These are phyloP conservation scores for Ormosia semicastrata DNA, from an alignment of 306 rosid species.

Conservation along the genomic window DNA sequence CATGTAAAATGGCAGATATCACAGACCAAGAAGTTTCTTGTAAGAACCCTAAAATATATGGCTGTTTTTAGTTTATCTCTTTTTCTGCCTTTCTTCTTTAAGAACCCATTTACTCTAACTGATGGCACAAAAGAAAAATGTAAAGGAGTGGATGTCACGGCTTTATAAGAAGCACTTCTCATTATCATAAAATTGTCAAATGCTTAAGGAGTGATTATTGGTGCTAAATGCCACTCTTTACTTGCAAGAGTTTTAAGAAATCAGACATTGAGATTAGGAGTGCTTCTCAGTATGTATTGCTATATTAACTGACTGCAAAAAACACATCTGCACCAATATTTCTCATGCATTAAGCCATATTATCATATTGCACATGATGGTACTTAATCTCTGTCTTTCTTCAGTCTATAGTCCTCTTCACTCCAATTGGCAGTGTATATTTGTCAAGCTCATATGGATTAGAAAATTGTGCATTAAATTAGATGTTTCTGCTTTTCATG, in stretches of 20 bases:
- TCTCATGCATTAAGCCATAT: neutral
- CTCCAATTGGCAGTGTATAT: neutral
- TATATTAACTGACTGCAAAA: neutral
- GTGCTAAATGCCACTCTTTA: neutral
- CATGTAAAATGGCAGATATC: slow-evolving; percentile 97
- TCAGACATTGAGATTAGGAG: neutral
- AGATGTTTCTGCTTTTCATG: slow-evolving; percentile 13
- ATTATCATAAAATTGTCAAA: neutral
- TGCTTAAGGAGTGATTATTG: neutral
- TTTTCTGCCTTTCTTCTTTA: slow-evolving; percentile 7
- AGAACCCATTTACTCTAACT: neutral
- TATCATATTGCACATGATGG: neutral
- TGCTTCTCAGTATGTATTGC: neutral
- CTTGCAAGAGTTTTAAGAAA: neutral
- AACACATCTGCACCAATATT: neutral
- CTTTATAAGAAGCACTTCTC: neutral
- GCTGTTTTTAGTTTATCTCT: neutral
- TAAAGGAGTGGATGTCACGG: neutral
- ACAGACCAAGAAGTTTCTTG: slow-evolving; percentile 97
- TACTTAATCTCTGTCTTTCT: neutral
- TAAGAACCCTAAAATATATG: slow-evolving; percentile 38
- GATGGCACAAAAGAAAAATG: neutral
- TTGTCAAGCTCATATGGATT: neutral
- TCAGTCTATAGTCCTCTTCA: neutral
- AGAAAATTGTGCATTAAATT: neutral